Evolutionary conservation across 2,329 filamentous ascomycete species (phyloP), one percentile per base, ranked within the genome.

Genomic region (Fusarium verticillioides): DNA sequence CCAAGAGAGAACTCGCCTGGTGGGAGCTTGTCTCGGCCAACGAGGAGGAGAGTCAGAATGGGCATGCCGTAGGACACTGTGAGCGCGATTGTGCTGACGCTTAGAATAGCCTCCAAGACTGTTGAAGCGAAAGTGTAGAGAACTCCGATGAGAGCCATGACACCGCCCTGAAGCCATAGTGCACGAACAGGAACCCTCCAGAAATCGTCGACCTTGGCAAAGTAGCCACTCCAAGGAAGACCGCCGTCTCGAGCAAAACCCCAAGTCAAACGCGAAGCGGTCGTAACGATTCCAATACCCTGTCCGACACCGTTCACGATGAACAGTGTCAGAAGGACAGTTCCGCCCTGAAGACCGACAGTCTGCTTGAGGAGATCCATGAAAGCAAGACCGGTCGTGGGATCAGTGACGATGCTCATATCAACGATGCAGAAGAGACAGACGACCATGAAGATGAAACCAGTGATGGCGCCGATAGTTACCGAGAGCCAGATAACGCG

Each of bases 241-340:
- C 87, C 87, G 7, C 86, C 86, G 56, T 88, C 87, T 37, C 87
- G 83, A n/a, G 87, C 85, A 52, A 88, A 87, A 10, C 86, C 85
- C 87, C 87, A 88, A 1, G 86, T 86, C 19, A 89, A 76, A 5
- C 87, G 85, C 1, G 87, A 88, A 6, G 84, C 81, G 5, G 86
- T 87, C 4, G 86, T 89, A 46, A 87, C 77, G 61, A 87, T 80
- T 56, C 85, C 86, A 66, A 88, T 81, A 13, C 85, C 87, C 73
- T 89, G 87, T 3, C 87, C 86, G 2, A 89, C 62, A 40, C 87
- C 87, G 66, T 89, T 89, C 78, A 89, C 84, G 47, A 87, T 87
- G 77, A 90, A 89, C 1, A 90, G 79, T 0, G 84, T 81, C 28
- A 89, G 77, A 11, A 89, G 80, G 1, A 83, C 82, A 2, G 84